phyloP scores from a whole-genome alignment of 2,329 filamentous ascomycete genomes.

The Rutstroemia sp. region DNA sequence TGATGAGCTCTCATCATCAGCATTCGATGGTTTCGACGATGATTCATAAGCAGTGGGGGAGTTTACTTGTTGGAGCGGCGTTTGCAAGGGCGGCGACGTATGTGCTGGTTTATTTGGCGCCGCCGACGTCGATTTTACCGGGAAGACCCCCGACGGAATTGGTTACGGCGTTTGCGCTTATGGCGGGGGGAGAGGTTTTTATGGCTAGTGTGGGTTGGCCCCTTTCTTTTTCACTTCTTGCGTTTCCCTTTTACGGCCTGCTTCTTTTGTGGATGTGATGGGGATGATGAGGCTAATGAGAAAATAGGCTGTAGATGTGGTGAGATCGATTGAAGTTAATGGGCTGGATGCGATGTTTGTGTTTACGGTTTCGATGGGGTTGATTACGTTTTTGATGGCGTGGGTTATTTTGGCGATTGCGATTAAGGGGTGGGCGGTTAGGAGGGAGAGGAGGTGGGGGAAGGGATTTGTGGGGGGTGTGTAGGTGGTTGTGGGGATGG shows the following conservation, averaged over 20 bases:
- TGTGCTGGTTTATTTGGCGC: slow-evolving; percentile 68
- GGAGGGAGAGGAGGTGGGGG: slow-evolving; percentile 30
- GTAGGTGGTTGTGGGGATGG: background rate
- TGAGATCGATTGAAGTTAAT: slow-evolving; percentile 69
- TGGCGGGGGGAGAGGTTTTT: slow-evolving; percentile 82
- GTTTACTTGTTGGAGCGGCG: slow-evolving; percentile 72
- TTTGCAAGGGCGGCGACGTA: slow-evolving; percentile 76
- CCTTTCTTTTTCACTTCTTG: too few species aligned
- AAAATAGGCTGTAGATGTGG: slow-evolving; percentile 61
- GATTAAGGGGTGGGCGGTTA: slow-evolving; percentile 78
- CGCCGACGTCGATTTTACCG: slow-evolving; percentile 72
- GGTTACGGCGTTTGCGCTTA: slow-evolving; percentile 78
- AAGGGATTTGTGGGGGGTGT: background rate
- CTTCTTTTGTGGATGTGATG: background rate
- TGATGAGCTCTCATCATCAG: slow-evolving; percentile 86
- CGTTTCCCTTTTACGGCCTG: background rate
- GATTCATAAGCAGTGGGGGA: slow-evolving; percentile 92
- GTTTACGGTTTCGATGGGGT: slow-evolving; percentile 80
- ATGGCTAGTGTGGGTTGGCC: slow-evolving; percentile 69
- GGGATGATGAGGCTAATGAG: slow-evolving; percentile 16
- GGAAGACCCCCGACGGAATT: slow-evolving; percentile 85
- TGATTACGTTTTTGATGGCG: slow-evolving; percentile 77
- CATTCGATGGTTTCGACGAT: slow-evolving; percentile 76
- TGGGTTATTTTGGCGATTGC: slow-evolving; percentile 73
- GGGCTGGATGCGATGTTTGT: slow-evolving; percentile 85